phyloP scores from a whole-genome alignment of 345 rosid species.

The Gossypium thurberi region DNA sequence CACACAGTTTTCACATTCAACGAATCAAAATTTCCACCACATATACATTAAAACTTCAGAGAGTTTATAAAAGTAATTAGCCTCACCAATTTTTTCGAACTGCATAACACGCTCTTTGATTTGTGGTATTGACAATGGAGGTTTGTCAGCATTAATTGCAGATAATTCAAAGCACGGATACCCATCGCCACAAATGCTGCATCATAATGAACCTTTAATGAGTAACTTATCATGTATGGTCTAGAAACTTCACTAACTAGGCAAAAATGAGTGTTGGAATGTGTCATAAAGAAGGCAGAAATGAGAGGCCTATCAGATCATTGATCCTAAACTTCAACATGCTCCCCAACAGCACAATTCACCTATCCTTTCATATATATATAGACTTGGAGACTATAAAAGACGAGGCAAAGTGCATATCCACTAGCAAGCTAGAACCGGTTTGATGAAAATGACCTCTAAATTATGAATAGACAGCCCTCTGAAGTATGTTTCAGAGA shows the following conservation, averaged over 20 bases:
- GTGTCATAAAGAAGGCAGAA: neutral
- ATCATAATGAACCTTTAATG: conserved; percentile 17
- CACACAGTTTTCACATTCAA: neutral
- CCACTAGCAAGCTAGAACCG: neutral
- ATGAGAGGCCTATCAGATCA: neutral
- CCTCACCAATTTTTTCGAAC: conserved; percentile 69
- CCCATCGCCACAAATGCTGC: conserved; percentile 60
- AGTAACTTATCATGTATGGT: neutral
- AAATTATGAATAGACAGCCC: neutral
- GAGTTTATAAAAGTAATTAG: conserved; percentile 7
- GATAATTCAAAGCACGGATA: conserved; percentile 90
- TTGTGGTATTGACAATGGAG: conserved; percentile 60
- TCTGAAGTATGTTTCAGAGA: neutral
- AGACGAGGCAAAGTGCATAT: neutral
- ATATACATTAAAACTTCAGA: neutral
- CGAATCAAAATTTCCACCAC: neutral
- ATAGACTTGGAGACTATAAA: neutral
- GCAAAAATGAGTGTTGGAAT: neutral
- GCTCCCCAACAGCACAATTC: neutral
- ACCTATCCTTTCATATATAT: neutral
- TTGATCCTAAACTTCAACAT: neutral
- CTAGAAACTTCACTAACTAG: neutral
- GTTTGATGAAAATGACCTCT: neutral
- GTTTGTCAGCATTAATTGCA: conserved; percentile 91
- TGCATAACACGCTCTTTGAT: conserved; percentile 74